Percentiles rank a stretch among this genome's conserved stretches.
phyloP scores from a whole-genome alignment of 495 filamentous ascomycete species.

The Eremomyces bilateralis region DNA sequence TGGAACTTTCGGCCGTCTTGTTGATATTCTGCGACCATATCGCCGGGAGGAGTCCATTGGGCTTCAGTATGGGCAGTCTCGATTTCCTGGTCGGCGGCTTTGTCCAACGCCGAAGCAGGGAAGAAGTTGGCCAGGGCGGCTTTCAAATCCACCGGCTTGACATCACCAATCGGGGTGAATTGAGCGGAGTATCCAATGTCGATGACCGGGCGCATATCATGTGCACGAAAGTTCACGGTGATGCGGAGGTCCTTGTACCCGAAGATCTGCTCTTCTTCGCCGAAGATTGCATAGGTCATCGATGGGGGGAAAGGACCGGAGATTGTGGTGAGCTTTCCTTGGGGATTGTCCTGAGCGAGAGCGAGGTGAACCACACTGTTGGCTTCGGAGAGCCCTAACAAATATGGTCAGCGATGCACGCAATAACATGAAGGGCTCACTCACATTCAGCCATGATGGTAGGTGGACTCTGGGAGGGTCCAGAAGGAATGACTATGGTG shows the following conservation, averaged over 20 bases:
- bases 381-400: slow-evolving; percentile 12
- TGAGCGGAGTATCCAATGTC: slow-evolving; percentile 49
- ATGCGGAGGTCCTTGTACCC: slow-evolving; percentile 68
- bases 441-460: too few relatives aligned
- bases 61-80: not conserved
- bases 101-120: slow-evolving; percentile 31
- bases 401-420: too few relatives aligned
- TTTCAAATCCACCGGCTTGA: slow-evolving; percentile 42
- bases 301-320: slow-evolving; percentile 52
- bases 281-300: slow-evolving; percentile 84
- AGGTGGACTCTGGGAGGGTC: too few relatives aligned
- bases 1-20: slow-evolving; percentile 30
- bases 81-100: too few relatives aligned
- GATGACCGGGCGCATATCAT: slow-evolving; percentile 58
- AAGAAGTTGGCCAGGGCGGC: slow-evolving; percentile 43
- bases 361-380: slow-evolving; percentile 16
- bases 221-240: slow-evolving; percentile 54
- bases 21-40: slow-evolving; percentile 29
- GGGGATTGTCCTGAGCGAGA: slow-evolving; percentile 7
- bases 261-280: slow-evolving; percentile 73
- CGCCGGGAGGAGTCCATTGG: slow-evolving; percentile 32
- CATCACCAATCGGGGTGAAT: slow-evolving; percentile 50
- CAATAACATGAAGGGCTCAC: too few relatives aligned
- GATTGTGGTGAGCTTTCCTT: slow-evolving; percentile 6
- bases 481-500: too few relatives aligned